Base-by-base conservation (phyloP, 164 flowering plant genomes). In the Vitis rotundifolia region DNA sequence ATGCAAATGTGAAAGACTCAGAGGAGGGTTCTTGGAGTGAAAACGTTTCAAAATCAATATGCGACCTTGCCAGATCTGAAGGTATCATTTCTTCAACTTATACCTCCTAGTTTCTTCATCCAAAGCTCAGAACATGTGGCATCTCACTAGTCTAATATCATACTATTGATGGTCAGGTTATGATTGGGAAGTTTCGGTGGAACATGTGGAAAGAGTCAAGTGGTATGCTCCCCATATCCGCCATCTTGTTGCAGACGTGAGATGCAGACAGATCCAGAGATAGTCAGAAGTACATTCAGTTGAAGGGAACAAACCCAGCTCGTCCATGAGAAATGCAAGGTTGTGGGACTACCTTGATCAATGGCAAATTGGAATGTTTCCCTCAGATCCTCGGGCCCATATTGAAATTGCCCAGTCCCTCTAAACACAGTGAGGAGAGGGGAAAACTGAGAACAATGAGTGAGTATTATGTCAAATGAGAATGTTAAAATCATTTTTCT, bases 211-310 rank as follows among this genome's bases (percentile, higher is more conserved):
- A 80, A 87, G 94, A 75, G 99, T 95, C 69, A 95, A 95, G 78
- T 93, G 98, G 98, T 95, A 93, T 73, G 98, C 90, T 0, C 98
- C 99, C 2, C 96, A 88, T 70, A 88, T 95, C 11, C 96, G 97
- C 69, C 99, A 95, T 80, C 87, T 95, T 71, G 98, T 95, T 44
- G 89, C 83, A 2, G 98, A 95, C 73, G 86, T 93, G 49, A 84
- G 83, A 69, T 95, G 99, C 82, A 73, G 66, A 64, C 74, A 74
- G 65, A 69, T 64, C 53, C 60, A 54, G 31, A 44, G 49, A 63
- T 82, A 58, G 68, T 16, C 3, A 64, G 48, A 37, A 22, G 51
- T 22, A 22, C 16, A 47, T 48, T 37, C 48, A 62, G 9, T 37
- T 37, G 13, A 47, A 44, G 50, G 15, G 10, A 4, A 18, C 29